Evolutionary conservation across 257 asterid species (phyloP).

Genomic region (Ballota nigra): DNA sequence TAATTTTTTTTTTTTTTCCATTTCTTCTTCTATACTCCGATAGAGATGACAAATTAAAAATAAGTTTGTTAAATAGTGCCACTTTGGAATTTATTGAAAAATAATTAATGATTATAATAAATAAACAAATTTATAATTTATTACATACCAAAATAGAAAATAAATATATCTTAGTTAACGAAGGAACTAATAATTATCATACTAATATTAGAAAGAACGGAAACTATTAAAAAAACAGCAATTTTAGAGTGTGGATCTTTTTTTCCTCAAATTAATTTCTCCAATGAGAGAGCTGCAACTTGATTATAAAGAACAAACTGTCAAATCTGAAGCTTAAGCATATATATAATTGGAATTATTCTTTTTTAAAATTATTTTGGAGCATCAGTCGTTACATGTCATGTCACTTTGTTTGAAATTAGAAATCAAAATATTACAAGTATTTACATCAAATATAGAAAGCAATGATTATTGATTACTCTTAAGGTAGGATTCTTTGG

Average conservation of each 20-base stretch:
- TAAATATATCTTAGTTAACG: too few relatives aligned
- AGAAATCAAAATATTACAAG: background rate
- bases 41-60: too few relatives aligned
- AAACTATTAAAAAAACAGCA: too few relatives aligned
- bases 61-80: too few relatives aligned
- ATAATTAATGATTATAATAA: too few relatives aligned
- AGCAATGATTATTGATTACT: background rate
- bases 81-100: too few relatives aligned
- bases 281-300: background rate
- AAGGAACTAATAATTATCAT: too few relatives aligned
- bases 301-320: slow-evolving; percentile 20
- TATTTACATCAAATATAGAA: background rate
- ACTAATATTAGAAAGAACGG: too few relatives aligned
- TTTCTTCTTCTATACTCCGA: too few relatives aligned
- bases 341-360: slow-evolving; percentile 5
- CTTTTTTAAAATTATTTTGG: background rate
- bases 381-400: slow-evolving; percentile 16
- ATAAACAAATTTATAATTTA: too few relatives aligned
- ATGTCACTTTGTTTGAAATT: background rate
- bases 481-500: background rate
- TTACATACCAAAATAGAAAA: too few relatives aligned
- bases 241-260: background rate
- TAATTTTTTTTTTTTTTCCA: too few relatives aligned
- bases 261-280: background rate
- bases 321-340: slow-evolving; percentile 22